Percentiles rank a stretch among this genome's conserved stretches.
These are phyloP conservation scores for Pythium phragmiticola DNA, from an alignment of 352 stramenopile genomes.

Conservation along the genomic window DNA sequence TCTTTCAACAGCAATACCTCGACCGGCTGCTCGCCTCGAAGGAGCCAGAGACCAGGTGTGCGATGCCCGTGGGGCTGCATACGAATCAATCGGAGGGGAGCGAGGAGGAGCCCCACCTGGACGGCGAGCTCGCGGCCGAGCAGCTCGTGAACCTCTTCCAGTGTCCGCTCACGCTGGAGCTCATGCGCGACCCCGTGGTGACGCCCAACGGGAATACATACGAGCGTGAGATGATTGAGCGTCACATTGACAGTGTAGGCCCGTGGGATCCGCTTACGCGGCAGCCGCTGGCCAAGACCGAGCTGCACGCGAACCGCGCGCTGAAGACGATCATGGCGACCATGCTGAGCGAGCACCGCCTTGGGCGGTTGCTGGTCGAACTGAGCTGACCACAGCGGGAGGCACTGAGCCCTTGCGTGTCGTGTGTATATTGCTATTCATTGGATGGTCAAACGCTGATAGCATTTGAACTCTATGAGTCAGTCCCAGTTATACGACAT, in stretches of 20 bases:
- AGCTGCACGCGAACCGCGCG: constrained; percentile 47
- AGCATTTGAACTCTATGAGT: too few relatives aligned
- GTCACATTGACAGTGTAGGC: constrained; percentile 55
- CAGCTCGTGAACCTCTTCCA: constrained; percentile 32
- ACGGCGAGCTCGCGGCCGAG: neutral
- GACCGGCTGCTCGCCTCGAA: neutral
- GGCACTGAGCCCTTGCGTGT: too few relatives aligned
- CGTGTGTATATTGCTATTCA: too few relatives aligned
- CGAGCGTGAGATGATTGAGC: constrained; percentile 65
- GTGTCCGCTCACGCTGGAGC: constrained; percentile 56
- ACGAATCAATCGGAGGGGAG: neutral
- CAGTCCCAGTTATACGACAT: too few relatives aligned
- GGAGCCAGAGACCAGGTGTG: neutral
- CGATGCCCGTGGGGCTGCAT: neutral
- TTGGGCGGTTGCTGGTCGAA: neutral
- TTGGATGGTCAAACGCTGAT: too few relatives aligned
- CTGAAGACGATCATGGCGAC: neutral
- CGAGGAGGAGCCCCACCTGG: neutral
- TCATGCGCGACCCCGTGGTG: constrained; percentile 67
- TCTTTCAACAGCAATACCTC: neutral
- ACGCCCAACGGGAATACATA: constrained; percentile 63
- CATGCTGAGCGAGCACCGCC: neutral
- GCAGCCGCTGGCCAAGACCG: constrained; percentile 41
- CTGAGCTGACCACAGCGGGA: neutral
- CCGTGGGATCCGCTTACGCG: constrained; percentile 65